A percentile compares a stretch with the other conserved stretches of the same genome.
Evolutionary conservation across 164 flowering plant genomes (phyloP).

Genomic region (Magnolia officinalis): DNA sequence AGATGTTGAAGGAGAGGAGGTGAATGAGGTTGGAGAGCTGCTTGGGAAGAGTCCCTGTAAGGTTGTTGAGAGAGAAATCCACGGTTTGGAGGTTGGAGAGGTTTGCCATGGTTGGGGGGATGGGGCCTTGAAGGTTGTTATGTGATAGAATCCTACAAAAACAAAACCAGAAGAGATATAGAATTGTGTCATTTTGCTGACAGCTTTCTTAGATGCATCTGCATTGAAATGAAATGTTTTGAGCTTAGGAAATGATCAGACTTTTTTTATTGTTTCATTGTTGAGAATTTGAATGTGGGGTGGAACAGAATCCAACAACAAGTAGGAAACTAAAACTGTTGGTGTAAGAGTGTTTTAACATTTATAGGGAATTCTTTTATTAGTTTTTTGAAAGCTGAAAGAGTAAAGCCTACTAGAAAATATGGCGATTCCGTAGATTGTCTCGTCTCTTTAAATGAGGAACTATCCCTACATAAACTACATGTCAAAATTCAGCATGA

Average conservation of each 20-base stretch:
- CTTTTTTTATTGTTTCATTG: neutral
- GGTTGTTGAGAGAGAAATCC: constrained; percentile 68
- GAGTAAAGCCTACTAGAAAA: neutral
- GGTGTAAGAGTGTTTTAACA: neutral
- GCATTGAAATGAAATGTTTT: no score
- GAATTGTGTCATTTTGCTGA: neutral
- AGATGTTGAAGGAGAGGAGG: constrained; percentile 63
- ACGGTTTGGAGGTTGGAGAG: constrained; percentile 55
- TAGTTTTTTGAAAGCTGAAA: neutral
- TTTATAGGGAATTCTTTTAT: no score
- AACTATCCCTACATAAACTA: neutral
- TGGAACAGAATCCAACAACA: neutral
- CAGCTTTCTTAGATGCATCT: neutral
- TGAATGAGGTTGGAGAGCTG: constrained; percentile 73
- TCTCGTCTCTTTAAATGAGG: neutral
- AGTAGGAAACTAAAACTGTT: neutral
- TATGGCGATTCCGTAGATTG: neutral
- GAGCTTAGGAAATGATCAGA: neutral
- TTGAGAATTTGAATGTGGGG: neutral
- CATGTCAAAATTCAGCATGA: neutral
- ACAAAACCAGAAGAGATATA: constrained; percentile 1
- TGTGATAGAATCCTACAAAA: constrained; percentile 47
- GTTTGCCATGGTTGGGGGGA: constrained; percentile 59
- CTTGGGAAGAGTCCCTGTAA: constrained; percentile 74
- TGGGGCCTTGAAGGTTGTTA: constrained; percentile 62